phyloP scores from a whole-genome alignment of 2,329 filamentous ascomycete species.

The Coniochaeta ligniaria region DNA sequence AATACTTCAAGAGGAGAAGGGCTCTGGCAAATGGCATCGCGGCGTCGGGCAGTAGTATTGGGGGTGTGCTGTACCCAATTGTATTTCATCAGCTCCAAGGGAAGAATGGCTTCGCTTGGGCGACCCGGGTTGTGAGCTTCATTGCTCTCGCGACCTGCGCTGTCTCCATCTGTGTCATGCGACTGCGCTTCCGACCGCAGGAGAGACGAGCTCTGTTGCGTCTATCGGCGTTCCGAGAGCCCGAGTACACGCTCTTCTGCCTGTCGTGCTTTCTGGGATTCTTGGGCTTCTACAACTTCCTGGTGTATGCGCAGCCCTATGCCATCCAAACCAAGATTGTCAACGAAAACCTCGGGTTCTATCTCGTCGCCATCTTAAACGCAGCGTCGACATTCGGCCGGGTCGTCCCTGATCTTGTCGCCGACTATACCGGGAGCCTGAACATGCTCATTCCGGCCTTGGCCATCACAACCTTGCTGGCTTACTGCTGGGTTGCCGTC shows the following conservation, averaged over 20 bases:
- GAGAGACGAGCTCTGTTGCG: slow-evolving; percentile 28
- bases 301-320: slow-evolving; percentile 25
- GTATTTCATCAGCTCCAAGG: slow-evolving; percentile 13
- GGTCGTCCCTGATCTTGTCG: slow-evolving; percentile 26
- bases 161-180: slow-evolving; percentile 17
- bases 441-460: slow-evolving; percentile 24
- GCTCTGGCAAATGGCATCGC: slow-evolving; percentile 25
- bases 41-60: slow-evolving; percentile 21
- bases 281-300: slow-evolving; percentile 32
- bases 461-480: slow-evolving; percentile 24
- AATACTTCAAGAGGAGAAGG: slow-evolving; percentile 21
- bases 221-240: slow-evolving; percentile 28
- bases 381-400: slow-evolving; percentile 31
- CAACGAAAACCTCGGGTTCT: slow-evolving; percentile 25
- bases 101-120: slow-evolving; percentile 18
- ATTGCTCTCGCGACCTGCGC: slow-evolving; percentile 17
- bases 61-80: slow-evolving; percentile 26
- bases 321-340: too few relatives aligned
- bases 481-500: slow-evolving; percentile 28
- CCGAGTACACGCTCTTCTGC: slow-evolving; percentile 27
- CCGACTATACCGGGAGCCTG: slow-evolving; percentile 28
- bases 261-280: slow-evolving; percentile 24
- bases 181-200: slow-evolving; percentile 25
- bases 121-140: slow-evolving; percentile 16
- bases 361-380: slow-evolving; percentile 33